Conservation (phyloP, 768 basidiomycete genomes). For the Hericium erinaceus region DNA sequence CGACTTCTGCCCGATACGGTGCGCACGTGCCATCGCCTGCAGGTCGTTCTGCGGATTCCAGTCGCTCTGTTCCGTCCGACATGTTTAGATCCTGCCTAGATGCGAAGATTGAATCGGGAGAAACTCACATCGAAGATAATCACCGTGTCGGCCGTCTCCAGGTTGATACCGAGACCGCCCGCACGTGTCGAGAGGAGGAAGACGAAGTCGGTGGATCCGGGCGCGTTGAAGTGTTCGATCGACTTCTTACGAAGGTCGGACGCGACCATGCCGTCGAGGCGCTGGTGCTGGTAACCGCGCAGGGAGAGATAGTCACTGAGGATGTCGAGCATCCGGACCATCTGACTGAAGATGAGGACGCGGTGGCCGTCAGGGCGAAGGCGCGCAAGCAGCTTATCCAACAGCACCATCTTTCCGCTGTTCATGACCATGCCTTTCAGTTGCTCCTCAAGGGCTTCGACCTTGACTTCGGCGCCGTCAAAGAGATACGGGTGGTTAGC, state of each 20-base stretch:
- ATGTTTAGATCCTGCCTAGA: slow-evolving; percentile 6
- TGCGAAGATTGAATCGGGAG: not conserved
- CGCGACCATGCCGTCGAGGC: slow-evolving; percentile 91
- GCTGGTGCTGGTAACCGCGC: slow-evolving; percentile 86
- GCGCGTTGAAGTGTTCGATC: slow-evolving; percentile 94
- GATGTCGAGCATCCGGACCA: slow-evolving; percentile 98
- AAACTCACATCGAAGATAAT: slow-evolving; percentile 92
- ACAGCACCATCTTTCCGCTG: slow-evolving; percentile 95
- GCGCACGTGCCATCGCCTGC: slow-evolving; percentile 98
- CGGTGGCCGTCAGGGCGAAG: slow-evolving; percentile 90
- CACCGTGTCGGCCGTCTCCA: slow-evolving; percentile 97
- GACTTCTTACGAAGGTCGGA: slow-evolving; percentile 91
- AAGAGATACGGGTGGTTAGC: slow-evolving; percentile 98
- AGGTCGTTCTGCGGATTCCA: slow-evolving; percentile 99
- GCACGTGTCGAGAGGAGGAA: slow-evolving; percentile 95
- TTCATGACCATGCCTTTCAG: slow-evolving; percentile 97
- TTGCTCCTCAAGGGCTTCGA: slow-evolving; percentile 64
- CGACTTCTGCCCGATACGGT: slow-evolving; percentile 97
- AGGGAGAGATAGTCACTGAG: slow-evolving; percentile 93
- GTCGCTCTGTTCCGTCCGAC: slow-evolving; percentile 57
- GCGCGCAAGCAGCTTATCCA: slow-evolving; percentile 91
- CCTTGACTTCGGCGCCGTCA: slow-evolving; percentile 79
- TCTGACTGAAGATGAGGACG: slow-evolving; percentile 97
- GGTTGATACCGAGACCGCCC: slow-evolving; percentile 95
- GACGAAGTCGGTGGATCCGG: slow-evolving; percentile 90